Conservation (phyloP, 331 rosid genomes). For the Rhamnella rubrinervis region DNA sequence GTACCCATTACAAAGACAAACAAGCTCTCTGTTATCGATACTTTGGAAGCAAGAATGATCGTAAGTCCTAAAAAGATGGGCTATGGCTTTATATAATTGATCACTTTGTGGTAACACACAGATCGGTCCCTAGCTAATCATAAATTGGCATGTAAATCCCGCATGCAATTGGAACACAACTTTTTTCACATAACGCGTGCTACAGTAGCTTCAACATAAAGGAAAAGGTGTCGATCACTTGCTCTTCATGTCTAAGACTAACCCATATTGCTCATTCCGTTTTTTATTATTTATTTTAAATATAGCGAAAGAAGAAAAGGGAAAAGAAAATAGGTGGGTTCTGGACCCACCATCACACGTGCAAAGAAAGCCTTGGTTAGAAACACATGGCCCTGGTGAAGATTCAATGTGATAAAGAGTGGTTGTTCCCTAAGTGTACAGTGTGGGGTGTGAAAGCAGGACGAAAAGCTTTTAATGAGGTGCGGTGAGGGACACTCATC, state of each 20-base stretch:
- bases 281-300: too few relatives aligned
- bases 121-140: too few relatives aligned
- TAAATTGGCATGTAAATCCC: not conserved
- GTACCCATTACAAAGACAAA: too few relatives aligned
- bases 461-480: not conserved
- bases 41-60: too few relatives aligned
- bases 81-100: too few relatives aligned
- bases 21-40: too few relatives aligned
- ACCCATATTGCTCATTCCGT: too few relatives aligned
- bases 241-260: not conserved
- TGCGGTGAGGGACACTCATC: conserved; percentile 25
- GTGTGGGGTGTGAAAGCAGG: not conserved
- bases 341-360: conserved; percentile 20
- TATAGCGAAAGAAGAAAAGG: not conserved
- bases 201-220: conserved; percentile 2
- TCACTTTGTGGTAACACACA: too few relatives aligned
- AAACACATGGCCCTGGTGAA: conserved; percentile 23
- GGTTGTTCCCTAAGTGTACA: not conserved
- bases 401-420: conserved; percentile 15
- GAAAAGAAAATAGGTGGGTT: not conserved
- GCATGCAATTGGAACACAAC: not conserved
- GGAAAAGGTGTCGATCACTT: not conserved
- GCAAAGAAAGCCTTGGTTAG: not conserved
- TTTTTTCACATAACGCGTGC: not conserved
- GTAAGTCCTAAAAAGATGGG: too few relatives aligned